Conservation (phyloP, 2,329 filamentous ascomycete species). For the Scedosporium aurantiacum region DNA sequence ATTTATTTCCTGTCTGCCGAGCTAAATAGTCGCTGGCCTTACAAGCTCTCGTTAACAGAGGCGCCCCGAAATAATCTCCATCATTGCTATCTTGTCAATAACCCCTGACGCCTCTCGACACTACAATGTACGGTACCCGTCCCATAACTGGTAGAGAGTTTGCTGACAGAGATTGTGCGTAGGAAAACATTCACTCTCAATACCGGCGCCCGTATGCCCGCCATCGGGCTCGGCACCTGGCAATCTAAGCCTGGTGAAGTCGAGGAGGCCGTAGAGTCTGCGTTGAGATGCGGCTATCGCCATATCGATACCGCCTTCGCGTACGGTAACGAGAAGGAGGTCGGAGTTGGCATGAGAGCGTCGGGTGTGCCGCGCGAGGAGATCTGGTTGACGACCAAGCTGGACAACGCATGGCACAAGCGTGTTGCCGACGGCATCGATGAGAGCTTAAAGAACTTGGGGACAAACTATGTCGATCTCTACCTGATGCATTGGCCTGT, state of each 20-base stretch:
- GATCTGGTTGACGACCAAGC: conserved; percentile 69
- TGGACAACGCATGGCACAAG: conserved; percentile 71
- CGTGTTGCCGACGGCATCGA: conserved; percentile 51
- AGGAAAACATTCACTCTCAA: conserved; percentile 52
- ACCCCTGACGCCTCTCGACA: not conserved
- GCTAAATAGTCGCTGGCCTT: not conserved
- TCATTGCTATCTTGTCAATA: not conserved
- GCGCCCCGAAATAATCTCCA: not conserved
- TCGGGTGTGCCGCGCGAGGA: conserved; percentile 53
- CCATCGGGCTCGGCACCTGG: conserved; percentile 69
- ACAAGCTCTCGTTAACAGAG: not conserved
- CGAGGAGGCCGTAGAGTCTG: conserved; percentile 57
- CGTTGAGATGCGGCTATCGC: conserved; percentile 57
- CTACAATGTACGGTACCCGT: not conserved
- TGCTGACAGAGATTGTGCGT: not conserved
- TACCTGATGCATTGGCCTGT: conserved; percentile 66
- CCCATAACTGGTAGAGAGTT: not conserved
- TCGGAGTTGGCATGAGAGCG: conserved; percentile 53
- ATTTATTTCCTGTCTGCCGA: not conserved
- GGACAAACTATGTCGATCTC: conserved; percentile 57
- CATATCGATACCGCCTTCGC: conserved; percentile 68
- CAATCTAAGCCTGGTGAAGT: conserved; percentile 62
- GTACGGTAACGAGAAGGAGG: conserved; percentile 66
- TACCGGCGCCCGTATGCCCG: conserved; percentile 67
- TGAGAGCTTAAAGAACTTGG: conserved; percentile 47